Evolutionary conservation across 139 green algal species (phyloP).

Genomic region (Closterium sp.): DNA sequence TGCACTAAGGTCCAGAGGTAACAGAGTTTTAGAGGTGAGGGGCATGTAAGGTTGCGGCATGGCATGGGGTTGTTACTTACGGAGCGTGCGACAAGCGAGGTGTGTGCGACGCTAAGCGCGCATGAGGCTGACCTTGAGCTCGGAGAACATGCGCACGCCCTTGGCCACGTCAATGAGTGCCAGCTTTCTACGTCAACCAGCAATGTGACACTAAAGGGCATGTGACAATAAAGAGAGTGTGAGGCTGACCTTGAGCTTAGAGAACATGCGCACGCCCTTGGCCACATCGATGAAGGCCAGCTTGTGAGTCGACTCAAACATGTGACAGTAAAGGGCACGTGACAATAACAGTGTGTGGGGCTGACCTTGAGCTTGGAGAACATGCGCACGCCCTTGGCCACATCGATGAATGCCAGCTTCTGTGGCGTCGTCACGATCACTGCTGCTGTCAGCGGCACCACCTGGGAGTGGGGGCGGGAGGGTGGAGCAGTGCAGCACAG

Average conservation of each 20-base stretch:
- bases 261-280: slow-evolving; percentile 99
- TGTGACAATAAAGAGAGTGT: too few relatives aligned
- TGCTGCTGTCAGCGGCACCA: slow-evolving; percentile 85
- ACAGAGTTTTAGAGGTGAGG: too few relatives aligned
- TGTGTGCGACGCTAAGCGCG: too few relatives aligned
- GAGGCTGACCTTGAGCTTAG: slow-evolving; percentile 65
- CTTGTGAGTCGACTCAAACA: slow-evolving; percentile 66
- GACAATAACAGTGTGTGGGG: too few relatives aligned
- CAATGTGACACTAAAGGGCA: too few relatives aligned
- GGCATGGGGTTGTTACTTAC: too few relatives aligned
- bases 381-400: slow-evolving; percentile 98
- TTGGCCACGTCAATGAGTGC: slow-evolving; percentile 98
- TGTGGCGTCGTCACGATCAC: slow-evolving; percentile 99
- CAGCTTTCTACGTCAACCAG: slow-evolving; percentile 65
- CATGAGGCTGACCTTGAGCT: slow-evolving; percentile 60
- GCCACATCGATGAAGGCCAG: slow-evolving; percentile 98
- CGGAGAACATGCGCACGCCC: slow-evolving; percentile 98
- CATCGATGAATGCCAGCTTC: slow-evolving; percentile 97
- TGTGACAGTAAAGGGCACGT: too few relatives aligned
- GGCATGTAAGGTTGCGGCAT: too few relatives aligned
- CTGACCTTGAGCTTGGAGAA: slow-evolving; percentile 82
- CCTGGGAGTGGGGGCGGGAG: slow-evolving; percentile 48
- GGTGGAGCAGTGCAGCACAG: too few relatives aligned
- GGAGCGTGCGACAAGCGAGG: too few relatives aligned
- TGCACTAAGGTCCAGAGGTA: too few relatives aligned